Evolutionary conservation across 495 filamentous ascomycete genomes (phyloP).

Genomic region (Chaetomium tenue): DNA sequence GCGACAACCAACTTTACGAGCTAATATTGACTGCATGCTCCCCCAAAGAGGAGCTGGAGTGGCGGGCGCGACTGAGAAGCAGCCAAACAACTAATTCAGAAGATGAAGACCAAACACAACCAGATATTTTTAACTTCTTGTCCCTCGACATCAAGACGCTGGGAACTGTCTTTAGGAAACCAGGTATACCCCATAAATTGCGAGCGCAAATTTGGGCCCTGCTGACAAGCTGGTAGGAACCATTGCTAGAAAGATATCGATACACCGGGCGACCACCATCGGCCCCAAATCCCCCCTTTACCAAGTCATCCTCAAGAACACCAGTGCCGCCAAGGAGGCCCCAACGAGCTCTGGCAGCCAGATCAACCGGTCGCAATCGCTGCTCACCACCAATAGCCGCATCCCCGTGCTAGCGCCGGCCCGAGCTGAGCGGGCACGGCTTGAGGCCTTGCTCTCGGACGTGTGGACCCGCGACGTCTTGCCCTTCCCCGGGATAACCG

Average conservation of each 20-base stretch:
- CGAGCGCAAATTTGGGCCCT: background rate
- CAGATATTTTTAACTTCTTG: slow-evolving; percentile 56
- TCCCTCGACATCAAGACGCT: slow-evolving; percentile 69
- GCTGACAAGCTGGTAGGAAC: slow-evolving; percentile 48
- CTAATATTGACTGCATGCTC: slow-evolving; percentile 87
- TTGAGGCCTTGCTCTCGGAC: slow-evolving; percentile 71
- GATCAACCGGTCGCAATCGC: slow-evolving; percentile 69
- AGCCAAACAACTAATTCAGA: slow-evolving; percentile 35
- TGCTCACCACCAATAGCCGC: slow-evolving; percentile 59
- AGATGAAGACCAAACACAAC: slow-evolving; percentile 47
- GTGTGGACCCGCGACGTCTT: slow-evolving; percentile 83
- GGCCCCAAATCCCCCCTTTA: slow-evolving; percentile 58
- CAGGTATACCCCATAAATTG: slow-evolving; percentile 39
- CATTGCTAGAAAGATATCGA: slow-evolving; percentile 71
- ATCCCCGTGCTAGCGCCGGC: slow-evolving; percentile 65
- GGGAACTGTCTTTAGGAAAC: slow-evolving; percentile 68
- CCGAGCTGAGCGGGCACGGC: slow-evolving; percentile 69
- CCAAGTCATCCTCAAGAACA: slow-evolving; percentile 89
- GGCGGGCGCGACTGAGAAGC: slow-evolving; percentile 58
- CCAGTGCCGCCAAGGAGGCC: slow-evolving; percentile 62
- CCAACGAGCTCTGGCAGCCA: slow-evolving; percentile 1
- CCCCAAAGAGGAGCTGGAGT: slow-evolving; percentile 72
- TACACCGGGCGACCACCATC: slow-evolving; percentile 71
- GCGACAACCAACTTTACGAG: slow-evolving; percentile 73
- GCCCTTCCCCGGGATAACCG: slow-evolving; percentile 81